Base-by-base conservation (phyloP, 495 filamentous ascomycete genomes). In the Astrothelium macrocarpum region DNA sequence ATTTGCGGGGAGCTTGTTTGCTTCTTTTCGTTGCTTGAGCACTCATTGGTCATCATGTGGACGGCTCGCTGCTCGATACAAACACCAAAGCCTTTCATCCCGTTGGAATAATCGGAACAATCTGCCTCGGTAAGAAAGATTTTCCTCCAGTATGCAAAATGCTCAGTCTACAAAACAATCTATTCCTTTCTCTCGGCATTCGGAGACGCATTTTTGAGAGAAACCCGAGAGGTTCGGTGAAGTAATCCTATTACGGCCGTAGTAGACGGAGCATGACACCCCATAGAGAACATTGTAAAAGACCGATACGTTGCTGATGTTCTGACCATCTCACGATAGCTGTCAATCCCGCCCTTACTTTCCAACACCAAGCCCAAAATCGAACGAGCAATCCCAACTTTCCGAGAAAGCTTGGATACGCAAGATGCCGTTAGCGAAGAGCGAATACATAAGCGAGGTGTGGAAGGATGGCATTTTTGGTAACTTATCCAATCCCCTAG, bases 381-480 rank as follows among this genome's bases (percentile, higher is more conserved):
- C 25, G 16, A 29, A 16, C 49, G 20, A 11, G 9, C 49, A 56
- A 2, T 29, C 49, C 25, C 9, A 9, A 28, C 5, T 56, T 29
- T 25, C 49, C 9, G 49, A 56, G 16, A 56, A 56, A 20, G 23
- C 49, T 56, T 56, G 49, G 49, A 56, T 56, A 28, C 49, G 4
- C 20, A 25, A 56, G 11, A 90, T 90, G 90, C 77, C 88, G 31
- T 71, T 91, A 59, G 78, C 84, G 26, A 85, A 84, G 70, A 83
- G 81, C 34, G 83, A 90, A 53, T 95, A 91, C 67, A 71, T 96
- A 59, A 93, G 89, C 74, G 77, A 84, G 58, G 81, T 86, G 66
- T 96, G 91, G 91, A 87, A 82, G 64, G 86, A 92, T 78, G 89
- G 87, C 64, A 85, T 95, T 60, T 96, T 95, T 70, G 80, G 90